Base-by-base conservation (phyloP, 2,329 filamentous ascomycete species). In the Calonectria naviculata region DNA sequence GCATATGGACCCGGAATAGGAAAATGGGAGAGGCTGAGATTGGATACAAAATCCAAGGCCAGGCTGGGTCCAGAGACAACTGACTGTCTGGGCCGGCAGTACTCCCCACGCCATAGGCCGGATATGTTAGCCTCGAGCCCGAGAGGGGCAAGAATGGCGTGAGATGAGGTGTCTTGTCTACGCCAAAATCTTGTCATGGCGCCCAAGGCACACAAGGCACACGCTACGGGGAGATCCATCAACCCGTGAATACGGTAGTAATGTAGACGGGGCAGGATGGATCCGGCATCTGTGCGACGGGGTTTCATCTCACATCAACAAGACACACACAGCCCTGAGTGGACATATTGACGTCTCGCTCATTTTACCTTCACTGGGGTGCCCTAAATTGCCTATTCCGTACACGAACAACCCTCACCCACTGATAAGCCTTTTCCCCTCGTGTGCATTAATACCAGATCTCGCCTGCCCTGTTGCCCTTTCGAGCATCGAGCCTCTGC, bases 171-270 rank as follows among this genome's bases (percentile, higher is more conserved):
- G 71, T 66, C 54, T 31, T 38, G 47, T 52, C 15, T 64, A 62
- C 34, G 73, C 31, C 67, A 71, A 65, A 46, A 49, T 54, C 65
- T 38, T 12, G 36, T 36, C 17, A 31, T 13, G 34, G 31, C 12
- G 52, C 58, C 28, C 24, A 28, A 28, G 42, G 44, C 26, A 24
- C 36, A 44, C 54, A 58, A 58, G 31, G 49, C 66, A 52, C 42
- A 70, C 64, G 64, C 67, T 44, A 41, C 67, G 56, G 47, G 65
- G 63, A 68, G 29, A 74, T 72, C 70, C 68, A 72, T 60, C 68
- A 71, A 71, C 58, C 65, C 65, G 47, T 52, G 61, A 36, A 64
- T 49, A 47, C 29, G 42, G 42, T 64, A 7, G 36, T 31, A 63
- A 47, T 64, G 24, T 42, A 34, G 24, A 58, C 67, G 60, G 60